These are phyloP conservation scores for Aspergillus ostianus DNA, from an alignment of 495 filamentous ascomycete genomes.

Conservation along the genomic window DNA sequence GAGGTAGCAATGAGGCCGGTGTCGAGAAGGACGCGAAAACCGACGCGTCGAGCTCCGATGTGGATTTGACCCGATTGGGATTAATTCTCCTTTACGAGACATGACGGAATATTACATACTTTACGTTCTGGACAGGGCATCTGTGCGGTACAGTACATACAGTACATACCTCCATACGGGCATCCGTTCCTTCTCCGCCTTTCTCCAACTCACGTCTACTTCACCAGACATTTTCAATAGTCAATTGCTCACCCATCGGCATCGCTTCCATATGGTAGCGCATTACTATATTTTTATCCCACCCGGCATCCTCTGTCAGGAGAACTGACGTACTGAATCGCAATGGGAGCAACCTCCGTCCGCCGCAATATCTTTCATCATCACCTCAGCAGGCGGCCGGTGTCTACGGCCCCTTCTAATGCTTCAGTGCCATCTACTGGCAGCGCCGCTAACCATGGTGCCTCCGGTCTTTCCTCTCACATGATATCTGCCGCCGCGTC, in stretches of 20 bases:
- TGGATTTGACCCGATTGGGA: slow-evolving; percentile 15
- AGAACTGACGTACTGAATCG: neutral
- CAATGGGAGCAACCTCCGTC: slow-evolving; percentile 42
- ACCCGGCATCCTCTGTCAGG: neutral
- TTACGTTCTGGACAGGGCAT: neutral
- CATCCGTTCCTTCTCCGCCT: neutral
- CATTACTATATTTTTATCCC: neutral
- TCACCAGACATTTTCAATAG: no score
- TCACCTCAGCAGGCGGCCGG: slow-evolving; percentile 66
- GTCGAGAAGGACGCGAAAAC: slow-evolving; percentile 31
- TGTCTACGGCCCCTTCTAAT: slow-evolving; percentile 38
- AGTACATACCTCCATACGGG: neutral
- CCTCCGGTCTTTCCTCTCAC: slow-evolving; percentile 32
- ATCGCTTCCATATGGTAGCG: neutral
- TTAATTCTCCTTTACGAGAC: slow-evolving; percentile 11
- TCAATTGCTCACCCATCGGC: neutral
- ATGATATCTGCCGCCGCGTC: slow-evolving; percentile 38
- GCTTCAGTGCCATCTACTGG: slow-evolving; percentile 11
- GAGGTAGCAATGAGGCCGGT: slow-evolving; percentile 6
- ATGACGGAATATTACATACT: neutral
- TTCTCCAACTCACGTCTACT: neutral
- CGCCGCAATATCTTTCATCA: slow-evolving; percentile 76
- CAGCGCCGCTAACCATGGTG: slow-evolving; percentile 12
- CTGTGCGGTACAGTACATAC: neutral
- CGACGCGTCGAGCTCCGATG: slow-evolving; percentile 20